Percentiles rank a stretch among this genome's conserved stretches.
phyloP scores from a whole-genome alignment of 1,284 basidiomycete genomes.

The Cerioporus squamosus region DNA sequence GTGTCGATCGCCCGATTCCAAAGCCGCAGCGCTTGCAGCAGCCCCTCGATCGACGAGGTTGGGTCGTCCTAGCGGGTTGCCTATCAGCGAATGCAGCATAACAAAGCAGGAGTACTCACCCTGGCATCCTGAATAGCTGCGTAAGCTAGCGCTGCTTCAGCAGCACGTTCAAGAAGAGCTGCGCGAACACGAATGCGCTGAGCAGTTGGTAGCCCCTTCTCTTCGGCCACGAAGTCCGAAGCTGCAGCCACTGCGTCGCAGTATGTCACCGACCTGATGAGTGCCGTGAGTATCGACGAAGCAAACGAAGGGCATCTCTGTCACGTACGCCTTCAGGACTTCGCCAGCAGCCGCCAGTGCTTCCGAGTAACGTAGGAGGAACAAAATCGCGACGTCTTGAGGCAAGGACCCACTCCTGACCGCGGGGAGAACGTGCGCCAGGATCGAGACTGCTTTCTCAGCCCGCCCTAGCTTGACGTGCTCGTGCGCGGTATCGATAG shows the following conservation, averaged over 20 bases:
- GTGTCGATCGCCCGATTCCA: constrained; percentile 82
- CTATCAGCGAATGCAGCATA: not conserved
- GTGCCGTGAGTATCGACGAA: not conserved
- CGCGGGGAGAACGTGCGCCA: constrained; percentile 56
- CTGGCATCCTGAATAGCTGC: constrained; percentile 69
- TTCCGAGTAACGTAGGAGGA: constrained; percentile 71
- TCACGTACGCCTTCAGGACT: constrained; percentile 60
- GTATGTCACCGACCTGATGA: constrained; percentile 56
- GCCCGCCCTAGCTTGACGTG: constrained; percentile 79
- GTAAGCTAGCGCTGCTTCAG: constrained; percentile 71
- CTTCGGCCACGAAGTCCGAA: constrained; percentile 45
- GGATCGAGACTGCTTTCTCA: constrained; percentile 66
- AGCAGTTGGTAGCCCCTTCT: constrained; percentile 52
- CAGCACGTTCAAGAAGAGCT: constrained; percentile 66
- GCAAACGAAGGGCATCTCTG: not conserved
- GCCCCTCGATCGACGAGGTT: constrained; percentile 58
- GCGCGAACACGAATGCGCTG: constrained; percentile 64
- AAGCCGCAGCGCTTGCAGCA: constrained; percentile 76
- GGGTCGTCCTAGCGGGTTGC: constrained; percentile 62
- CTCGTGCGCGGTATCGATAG: constrained; percentile 75
- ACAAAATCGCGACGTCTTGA: constrained; percentile 54
- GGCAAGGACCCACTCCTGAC: constrained; percentile 48
- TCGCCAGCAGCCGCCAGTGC: constrained; percentile 68
- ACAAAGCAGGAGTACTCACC: constrained; percentile 44
- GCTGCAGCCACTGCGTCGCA: constrained; percentile 57